Evolutionary conservation across 768 basidiomycete species (phyloP).

Genomic region (Mrakia blollopis): DNA sequence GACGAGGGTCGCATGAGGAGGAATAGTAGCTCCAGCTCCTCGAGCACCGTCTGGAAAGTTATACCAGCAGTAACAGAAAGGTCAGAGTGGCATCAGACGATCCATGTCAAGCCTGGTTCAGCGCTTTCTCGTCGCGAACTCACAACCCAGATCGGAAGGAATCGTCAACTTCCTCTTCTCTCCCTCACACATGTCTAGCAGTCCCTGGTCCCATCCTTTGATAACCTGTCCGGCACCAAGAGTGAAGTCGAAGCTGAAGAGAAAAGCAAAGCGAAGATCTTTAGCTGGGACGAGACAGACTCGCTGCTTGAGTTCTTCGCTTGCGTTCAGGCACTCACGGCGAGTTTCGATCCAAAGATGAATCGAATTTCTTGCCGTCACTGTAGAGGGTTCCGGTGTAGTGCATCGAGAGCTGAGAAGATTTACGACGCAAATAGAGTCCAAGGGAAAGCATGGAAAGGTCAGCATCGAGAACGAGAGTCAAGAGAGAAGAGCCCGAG

Average conservation of each 20-base stretch:
- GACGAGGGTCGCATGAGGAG: slow-evolving; percentile 69
- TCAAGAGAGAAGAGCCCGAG: neutral
- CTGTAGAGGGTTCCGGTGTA: slow-evolving; percentile 75
- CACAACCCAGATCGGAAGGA: slow-evolving; percentile 47
- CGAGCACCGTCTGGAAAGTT: slow-evolving; percentile 48
- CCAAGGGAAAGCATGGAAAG: neutral
- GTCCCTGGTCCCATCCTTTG: slow-evolving; percentile 5
- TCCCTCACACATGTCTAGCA: slow-evolving; percentile 66
- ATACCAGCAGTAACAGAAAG: too few species aligned
- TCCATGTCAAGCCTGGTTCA: too few species aligned
- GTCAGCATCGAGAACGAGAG: neutral
- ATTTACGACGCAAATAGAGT: neutral
- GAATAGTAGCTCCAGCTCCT: slow-evolving; percentile 72
- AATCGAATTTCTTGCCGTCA: slow-evolving; percentile 81
- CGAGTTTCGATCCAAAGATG: slow-evolving; percentile 68
- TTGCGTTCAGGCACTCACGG: too few species aligned
- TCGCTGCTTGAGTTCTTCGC: too few species aligned
- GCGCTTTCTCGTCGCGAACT: too few species aligned
- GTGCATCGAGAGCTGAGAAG: neutral
- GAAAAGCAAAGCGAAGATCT: too few species aligned
- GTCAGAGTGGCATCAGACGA: too few species aligned
- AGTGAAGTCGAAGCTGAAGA: slow-evolving; percentile 57
- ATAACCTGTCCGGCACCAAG: slow-evolving; percentile 43
- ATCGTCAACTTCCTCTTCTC: slow-evolving; percentile 89
- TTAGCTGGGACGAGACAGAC: too few species aligned